A percentile compares a stretch with the other conserved stretches of the same genome.
Evolutionary conservation across 768 basidiomycete genomes (phyloP).

Genomic region (Hygrophorus pudorinus): DNA sequence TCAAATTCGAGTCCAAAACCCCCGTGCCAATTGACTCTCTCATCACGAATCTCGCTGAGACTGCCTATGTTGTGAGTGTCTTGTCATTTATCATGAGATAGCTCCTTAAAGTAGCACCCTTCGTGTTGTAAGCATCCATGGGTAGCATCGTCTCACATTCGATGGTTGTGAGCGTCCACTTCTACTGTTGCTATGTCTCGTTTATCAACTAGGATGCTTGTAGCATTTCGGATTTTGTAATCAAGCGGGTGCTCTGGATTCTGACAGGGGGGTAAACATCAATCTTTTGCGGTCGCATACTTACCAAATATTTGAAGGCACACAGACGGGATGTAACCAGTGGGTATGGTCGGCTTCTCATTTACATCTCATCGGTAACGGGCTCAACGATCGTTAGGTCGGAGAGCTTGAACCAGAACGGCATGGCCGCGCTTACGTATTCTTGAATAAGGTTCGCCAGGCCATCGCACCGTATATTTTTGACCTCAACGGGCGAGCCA

Average conservation of each 20-base stretch:
- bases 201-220: not conserved
- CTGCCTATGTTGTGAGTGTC: constrained; percentile 35
- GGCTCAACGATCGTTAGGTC: constrained; percentile 20
- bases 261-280: constrained; percentile 32
- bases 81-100: not conserved
- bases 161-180: constrained; percentile 40
- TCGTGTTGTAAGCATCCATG: constrained; percentile 38
- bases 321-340: constrained; percentile 49
- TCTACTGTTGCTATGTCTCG: not conserved
- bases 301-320: constrained; percentile 27
- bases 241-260: constrained; percentile 52
- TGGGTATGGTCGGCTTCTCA: constrained; percentile 28
- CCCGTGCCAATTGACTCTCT: constrained; percentile 35
- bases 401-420: constrained; percentile 44
- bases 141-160: constrained; percentile 42
- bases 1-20: constrained; percentile 28
- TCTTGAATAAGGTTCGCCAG: constrained; percentile 41
- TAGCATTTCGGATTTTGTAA: constrained; percentile 44
- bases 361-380: not conserved
- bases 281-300: constrained; percentile 21
- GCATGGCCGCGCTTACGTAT: constrained; percentile 53
- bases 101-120: not conserved
- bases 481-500: not conserved
- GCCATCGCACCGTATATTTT: not conserved
- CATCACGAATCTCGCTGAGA: constrained; percentile 52